Percentiles rank a stretch among this genome's conserved stretches.
These are phyloP conservation scores for Hanseniaspora uvarum DNA, from an alignment of 1,139 yeast genomes.

Conservation along the genomic window DNA sequence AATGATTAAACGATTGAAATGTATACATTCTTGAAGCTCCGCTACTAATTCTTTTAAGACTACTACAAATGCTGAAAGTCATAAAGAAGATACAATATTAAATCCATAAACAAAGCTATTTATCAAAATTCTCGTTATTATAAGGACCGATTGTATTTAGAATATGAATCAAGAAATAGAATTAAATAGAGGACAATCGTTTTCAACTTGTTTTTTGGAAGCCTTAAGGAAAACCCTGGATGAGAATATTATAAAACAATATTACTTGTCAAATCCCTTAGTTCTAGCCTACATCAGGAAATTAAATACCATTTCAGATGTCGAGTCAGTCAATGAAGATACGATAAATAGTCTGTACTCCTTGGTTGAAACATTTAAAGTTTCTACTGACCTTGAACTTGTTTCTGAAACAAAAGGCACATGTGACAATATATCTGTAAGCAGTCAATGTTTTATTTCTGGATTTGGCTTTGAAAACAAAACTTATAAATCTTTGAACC, in stretches of 20 bases:
- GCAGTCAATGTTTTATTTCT: neutral
- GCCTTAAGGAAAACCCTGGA: neutral
- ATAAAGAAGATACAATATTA: no score
- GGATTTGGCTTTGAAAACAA: neutral
- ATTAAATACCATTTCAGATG: neutral
- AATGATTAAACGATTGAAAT: no score
- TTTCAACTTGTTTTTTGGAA: neutral
- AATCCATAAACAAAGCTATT: no score
- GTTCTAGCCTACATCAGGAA: neutral
- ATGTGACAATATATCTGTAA: neutral
- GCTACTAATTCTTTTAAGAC: no score
- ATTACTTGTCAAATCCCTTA: neutral
- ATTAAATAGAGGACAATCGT: neutral
- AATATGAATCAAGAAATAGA: neutral
- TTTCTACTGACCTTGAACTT: neutral
- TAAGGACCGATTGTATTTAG: no score
- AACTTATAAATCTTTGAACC: neutral
- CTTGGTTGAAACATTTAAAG: neutral
- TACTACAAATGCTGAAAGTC: no score
- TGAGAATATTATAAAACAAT: neutral
- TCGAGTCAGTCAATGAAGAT: neutral
- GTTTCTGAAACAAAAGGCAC: neutral
- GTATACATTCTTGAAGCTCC: no score
- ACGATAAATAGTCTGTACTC: neutral
- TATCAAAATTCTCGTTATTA: no score